phyloP scores from a whole-genome alignment of 495 filamentous ascomycete species.

The Amorphotheca resinae region DNA sequence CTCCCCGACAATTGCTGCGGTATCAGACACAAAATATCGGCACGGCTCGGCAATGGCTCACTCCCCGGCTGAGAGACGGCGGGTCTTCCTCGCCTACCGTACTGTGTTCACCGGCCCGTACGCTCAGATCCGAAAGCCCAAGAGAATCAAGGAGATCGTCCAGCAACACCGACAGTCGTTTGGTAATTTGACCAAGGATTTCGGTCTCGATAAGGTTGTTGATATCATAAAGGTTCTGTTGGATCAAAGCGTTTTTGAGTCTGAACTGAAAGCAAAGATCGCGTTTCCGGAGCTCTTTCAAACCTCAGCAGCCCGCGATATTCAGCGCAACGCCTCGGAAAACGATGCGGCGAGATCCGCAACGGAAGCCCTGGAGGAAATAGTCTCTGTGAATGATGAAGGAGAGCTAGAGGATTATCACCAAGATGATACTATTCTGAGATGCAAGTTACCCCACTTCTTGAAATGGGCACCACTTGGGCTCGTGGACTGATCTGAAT shows the following conservation, averaged over 20 bases:
- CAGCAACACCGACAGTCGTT: conserved; percentile 17
- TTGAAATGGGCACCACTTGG: too few relatives aligned
- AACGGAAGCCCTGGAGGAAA: conserved; percentile 21
- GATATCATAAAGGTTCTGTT: conserved; percentile 23
- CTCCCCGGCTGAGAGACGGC: conserved; percentile 11
- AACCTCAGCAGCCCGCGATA: conserved; percentile 17
- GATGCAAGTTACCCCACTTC: conserved; percentile 11
- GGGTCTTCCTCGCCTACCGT: conserved; percentile 24
- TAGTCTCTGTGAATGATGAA: conserved; percentile 14
- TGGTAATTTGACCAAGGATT: conserved; percentile 18
- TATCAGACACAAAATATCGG: too few relatives aligned
- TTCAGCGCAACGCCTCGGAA: conserved; percentile 20
- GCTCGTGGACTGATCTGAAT: conserved; percentile 4
- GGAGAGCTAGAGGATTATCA: conserved; percentile 7
- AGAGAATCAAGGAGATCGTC: conserved; percentile 22
- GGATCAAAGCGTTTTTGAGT: conserved; percentile 22
- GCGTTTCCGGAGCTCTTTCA: conserved; percentile 26
- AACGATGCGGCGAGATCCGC: conserved; percentile 20
- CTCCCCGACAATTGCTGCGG: too few relatives aligned
- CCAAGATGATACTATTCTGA: conserved; percentile 2
- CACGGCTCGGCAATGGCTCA: too few relatives aligned
- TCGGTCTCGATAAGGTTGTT: conserved; percentile 20
- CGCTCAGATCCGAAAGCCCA: conserved; percentile 22
- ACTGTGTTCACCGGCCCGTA: conserved; percentile 24
- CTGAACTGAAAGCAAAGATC: conserved; percentile 23